phyloP scores from a whole-genome alignment of 2,329 filamentous ascomycete species.

The Aureobasidium musti region DNA sequence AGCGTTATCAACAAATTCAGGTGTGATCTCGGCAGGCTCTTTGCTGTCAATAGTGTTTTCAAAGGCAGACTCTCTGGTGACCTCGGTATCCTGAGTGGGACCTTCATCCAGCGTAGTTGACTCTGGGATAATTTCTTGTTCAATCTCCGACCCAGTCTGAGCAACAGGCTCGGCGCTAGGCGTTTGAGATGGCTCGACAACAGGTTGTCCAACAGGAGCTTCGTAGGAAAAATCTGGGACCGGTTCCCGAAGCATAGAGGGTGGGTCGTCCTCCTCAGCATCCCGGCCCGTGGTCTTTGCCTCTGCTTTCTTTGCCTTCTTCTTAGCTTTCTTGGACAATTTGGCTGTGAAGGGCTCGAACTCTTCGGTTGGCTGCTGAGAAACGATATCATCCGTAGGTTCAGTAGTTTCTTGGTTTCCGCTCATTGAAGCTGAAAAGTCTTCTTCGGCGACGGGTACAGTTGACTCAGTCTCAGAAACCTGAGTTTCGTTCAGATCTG shows the following conservation, averaged over 20 bases:
- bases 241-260: not conserved
- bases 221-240: not conserved
- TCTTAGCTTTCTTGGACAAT: slow-evolving; percentile 41
- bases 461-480: not conserved
- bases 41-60: not conserved
- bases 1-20: not conserved
- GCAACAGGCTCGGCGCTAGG: not conserved
- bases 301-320: slow-evolving; percentile 26
- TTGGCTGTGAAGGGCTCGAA: not conserved
- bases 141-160: not conserved
- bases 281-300: not conserved
- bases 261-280: not conserved
- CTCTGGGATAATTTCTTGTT: not conserved
- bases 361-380: not conserved
- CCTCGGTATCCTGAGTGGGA: not conserved
- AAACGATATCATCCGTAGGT: not conserved
- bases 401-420: not conserved
- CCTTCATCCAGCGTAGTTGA: not conserved
- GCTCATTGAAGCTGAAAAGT: not conserved
- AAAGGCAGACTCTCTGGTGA: too few species aligned
- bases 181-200: not conserved
- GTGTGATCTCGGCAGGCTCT: too few species aligned
- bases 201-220: too few species aligned
- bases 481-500: not conserved
- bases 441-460: not conserved